Evolutionary conservation across 2,329 filamentous ascomycete species (phyloP).

Genomic region (Coleophoma cylindrospora): DNA sequence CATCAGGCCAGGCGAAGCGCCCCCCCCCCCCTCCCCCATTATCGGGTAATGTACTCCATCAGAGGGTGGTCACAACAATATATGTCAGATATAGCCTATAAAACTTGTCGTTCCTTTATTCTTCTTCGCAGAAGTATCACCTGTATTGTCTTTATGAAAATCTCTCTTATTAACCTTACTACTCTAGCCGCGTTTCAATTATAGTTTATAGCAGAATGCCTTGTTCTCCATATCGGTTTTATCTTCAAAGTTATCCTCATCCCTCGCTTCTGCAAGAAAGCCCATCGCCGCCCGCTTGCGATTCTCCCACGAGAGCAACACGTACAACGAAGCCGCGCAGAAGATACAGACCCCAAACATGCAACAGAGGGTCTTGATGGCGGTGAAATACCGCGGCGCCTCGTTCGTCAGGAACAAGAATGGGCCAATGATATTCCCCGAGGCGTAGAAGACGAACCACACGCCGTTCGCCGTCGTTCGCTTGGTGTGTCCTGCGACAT

Average conservation of each 20-base stretch:
- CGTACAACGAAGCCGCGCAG: not conserved
- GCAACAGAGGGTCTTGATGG: slow-evolving; percentile 65
- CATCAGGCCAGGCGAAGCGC: too few species aligned
- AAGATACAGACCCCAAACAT: slow-evolving; percentile 39
- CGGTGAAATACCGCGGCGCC: slow-evolving; percentile 57
- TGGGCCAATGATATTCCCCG: slow-evolving; percentile 69
- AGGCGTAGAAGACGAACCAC: slow-evolving; percentile 68
- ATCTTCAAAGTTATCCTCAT: not conserved
- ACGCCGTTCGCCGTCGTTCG: slow-evolving; percentile 68
- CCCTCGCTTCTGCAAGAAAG: not conserved
- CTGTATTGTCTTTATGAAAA: too few species aligned
- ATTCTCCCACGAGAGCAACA: not conserved
- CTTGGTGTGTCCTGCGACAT: slow-evolving; percentile 69
- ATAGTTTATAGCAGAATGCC: not conserved
- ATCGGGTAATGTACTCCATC: too few species aligned
- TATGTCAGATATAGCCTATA: too few species aligned
- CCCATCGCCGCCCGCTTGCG: not conserved
- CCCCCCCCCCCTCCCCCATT: too few species aligned
- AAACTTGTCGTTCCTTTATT: too few species aligned
- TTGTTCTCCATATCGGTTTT: not conserved
- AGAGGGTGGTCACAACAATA: too few species aligned
- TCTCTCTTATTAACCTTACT: too few species aligned
- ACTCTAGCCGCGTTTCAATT: not conserved
- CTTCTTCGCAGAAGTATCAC: too few species aligned
- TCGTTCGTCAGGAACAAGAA: slow-evolving; percentile 63